Evolutionary conservation across 257 asterid species (phyloP).

Genomic region (Lavandula angustifolia): DNA sequence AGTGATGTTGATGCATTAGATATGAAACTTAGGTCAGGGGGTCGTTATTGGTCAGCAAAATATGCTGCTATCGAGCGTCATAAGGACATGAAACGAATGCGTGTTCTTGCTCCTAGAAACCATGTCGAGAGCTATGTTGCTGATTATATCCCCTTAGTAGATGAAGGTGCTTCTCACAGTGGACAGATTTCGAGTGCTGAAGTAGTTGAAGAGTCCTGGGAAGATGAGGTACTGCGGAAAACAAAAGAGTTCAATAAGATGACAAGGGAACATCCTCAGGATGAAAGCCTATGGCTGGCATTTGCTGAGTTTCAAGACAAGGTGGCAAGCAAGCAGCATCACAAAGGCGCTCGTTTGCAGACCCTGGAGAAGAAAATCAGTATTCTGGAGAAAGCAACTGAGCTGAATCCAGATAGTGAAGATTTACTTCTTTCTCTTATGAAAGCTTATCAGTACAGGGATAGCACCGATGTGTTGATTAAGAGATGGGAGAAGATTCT

Average conservation of each 20-base stretch:
- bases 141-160: conserved; percentile 62
- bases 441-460: conserved; percentile 82
- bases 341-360: conserved; percentile 91
- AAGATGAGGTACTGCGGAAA: conserved; percentile 76
- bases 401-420: conserved; percentile 85
- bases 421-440: conserved; percentile 79
- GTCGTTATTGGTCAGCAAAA: conserved; percentile 92
- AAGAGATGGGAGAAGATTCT: conserved; percentile 92
- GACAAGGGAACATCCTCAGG: conserved; percentile 91
- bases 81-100: conserved; percentile 73
- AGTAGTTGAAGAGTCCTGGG: conserved; percentile 88
- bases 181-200: conserved; percentile 33
- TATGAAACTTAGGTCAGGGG: conserved; percentile 66
- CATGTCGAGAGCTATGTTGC: conserved; percentile 35
- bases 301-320: conserved; percentile 92
- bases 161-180: conserved; percentile 43
- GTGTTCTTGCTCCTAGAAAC: conserved; percentile 55
- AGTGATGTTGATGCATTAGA: conserved; percentile 71
- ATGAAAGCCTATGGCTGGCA: conserved; percentile 73
- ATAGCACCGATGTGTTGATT: conserved; percentile 65
- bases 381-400: conserved; percentile 93
- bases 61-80: conserved; percentile 86
- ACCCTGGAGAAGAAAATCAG: conserved; percentile 93
- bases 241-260: conserved; percentile 80
- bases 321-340: conserved; percentile 85